Percentiles rank a stretch among this genome's conserved stretches.
These are phyloP conservation scores for Gossypium ekmanianum DNA, from an alignment of 345 rosid genomes.

Conservation along the genomic window DNA sequence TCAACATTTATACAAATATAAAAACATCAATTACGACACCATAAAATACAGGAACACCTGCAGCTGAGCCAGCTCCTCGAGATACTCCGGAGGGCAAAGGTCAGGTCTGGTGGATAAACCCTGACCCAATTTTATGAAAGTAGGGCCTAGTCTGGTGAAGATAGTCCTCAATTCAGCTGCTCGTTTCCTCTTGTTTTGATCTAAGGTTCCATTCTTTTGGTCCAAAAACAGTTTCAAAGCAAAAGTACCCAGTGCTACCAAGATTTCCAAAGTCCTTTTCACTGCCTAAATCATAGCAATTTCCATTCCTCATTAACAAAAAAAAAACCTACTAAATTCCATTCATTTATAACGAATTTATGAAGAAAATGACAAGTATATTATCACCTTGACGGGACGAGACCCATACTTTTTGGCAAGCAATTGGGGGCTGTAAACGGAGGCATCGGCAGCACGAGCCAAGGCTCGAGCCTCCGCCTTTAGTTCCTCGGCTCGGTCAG, in stretches of 20 bases:
- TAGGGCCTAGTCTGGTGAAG: slow-evolving; percentile 85
- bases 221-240: slow-evolving; percentile 60
- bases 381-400: slow-evolving; percentile 63
- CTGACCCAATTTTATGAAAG: slow-evolving; percentile 93
- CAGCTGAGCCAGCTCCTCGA: slow-evolving; percentile 88
- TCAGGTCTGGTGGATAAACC: slow-evolving; percentile 97
- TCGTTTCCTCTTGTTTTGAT: slow-evolving; percentile 67
- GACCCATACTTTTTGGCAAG: slow-evolving; percentile 60
- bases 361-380: neutral
- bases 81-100: slow-evolving; percentile 90
- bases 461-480: slow-evolving; percentile 83
- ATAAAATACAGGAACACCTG: slow-evolving; percentile 46
- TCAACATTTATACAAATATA: neutral
- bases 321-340: neutral
- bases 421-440: slow-evolving; percentile 63
- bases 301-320: neutral
- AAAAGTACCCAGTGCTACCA: slow-evolving; percentile 61
- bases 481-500: slow-evolving; percentile 58
- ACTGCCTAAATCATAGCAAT: slow-evolving; percentile 38
- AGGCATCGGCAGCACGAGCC: slow-evolving; percentile 74
- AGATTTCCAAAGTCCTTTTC: slow-evolving; percentile 67
- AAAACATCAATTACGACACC: neutral
- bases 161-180: slow-evolving; percentile 60
- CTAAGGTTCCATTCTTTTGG: slow-evolving; percentile 54
- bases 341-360: neutral